Evolutionary conservation across 2,329 filamentous ascomycete genomes (phyloP), one percentile per base, ranked within the genome.

Genomic region (Gaeumannomyces tritici): DNA sequence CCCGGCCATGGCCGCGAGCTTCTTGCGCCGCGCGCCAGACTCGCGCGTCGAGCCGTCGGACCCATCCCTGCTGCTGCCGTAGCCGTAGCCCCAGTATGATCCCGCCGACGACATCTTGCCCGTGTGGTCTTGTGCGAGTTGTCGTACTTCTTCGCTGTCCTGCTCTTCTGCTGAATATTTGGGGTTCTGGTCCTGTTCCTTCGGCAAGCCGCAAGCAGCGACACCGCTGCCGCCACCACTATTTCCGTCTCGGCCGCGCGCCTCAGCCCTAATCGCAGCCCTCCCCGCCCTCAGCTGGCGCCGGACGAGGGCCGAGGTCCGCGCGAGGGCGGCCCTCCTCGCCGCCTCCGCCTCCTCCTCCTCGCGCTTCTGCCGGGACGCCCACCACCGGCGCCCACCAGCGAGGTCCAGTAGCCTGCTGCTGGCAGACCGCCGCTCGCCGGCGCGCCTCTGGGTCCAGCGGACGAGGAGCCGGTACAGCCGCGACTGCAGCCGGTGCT

Each of bases 401-500:
- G 81, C 69, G 64, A 81, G 71, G 59, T 77, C 74, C 66, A 51
- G 18, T 21, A 51, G 42, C 42, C 42, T 51, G 42, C 42, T 51
- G 18, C 42, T 51, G 18, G 42, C 42, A 51, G 42, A 51, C 42
- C 73, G n/a, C 42, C 73, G 77, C 71, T 78, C 76, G 66, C 81
- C 77, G 67, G 75, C 74, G 64, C 81, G 79, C 67, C 77, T 81
- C 59, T 76, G 79, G 73, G 91, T 87, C 60, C 84, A 83, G 67
- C 81, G 79, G 65, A 93, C 77, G 63, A 96, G 80, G 66, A 88
- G 90, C 57, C 82, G 82, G 72, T 95, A 96, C 66, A 96, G 85
- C 62, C 86, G 84, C 51, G 87, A 87, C 75, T 96, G 91, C 11
- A 90, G 76, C 61, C 82, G 80, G 71, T 88, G 85, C 70, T 88